Conservation (phyloP, 108 stramenopile genomes). For the Nitzschia putrida region DNA sequence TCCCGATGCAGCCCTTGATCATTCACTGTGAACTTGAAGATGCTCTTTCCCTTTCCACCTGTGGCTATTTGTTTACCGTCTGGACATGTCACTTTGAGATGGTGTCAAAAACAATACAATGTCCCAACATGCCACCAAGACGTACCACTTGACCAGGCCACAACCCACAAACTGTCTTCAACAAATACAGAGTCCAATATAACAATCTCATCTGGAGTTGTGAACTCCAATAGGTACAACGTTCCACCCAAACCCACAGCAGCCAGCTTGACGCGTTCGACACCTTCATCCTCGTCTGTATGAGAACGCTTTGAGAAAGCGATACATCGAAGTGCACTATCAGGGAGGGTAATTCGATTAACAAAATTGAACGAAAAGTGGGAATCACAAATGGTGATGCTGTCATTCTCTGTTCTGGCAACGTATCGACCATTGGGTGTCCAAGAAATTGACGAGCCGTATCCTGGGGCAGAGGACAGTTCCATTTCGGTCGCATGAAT, state of each 20-base stretch:
- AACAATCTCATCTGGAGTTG: not conserved
- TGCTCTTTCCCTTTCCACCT: constrained; percentile 27
- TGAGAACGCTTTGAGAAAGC: constrained; percentile 17
- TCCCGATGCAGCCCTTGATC: not conserved
- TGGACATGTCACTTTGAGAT: not conserved
- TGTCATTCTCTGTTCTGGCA: constrained; percentile 12
- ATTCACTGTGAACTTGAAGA: constrained; percentile 14
- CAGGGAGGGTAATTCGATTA: constrained; percentile 1
- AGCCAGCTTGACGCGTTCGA: constrained; percentile 3
- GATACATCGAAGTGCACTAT: constrained; percentile 6
- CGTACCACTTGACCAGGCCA: constrained; percentile 29
- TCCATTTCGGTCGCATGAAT: constrained; percentile 12
- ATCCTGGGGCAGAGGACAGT: constrained; percentile 9
- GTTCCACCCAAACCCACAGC: constrained; percentile 18
- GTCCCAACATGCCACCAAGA: not conserved
- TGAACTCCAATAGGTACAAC: constrained; percentile 10
- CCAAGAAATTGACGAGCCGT: constrained; percentile 23
- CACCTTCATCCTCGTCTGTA: not conserved
- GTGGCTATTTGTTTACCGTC: constrained; percentile 25
- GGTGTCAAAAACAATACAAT: not conserved
- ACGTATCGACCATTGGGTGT: constrained; percentile 26
- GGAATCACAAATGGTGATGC: constrained; percentile 17
- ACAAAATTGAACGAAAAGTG: not conserved
- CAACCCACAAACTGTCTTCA: constrained; percentile 26
- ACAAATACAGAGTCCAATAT: constrained; percentile 12